These are phyloP conservation scores for Laetiporus sulphureus DNA, from an alignment of 1,284 basidiomycete genomes.

Conservation along the genomic window DNA sequence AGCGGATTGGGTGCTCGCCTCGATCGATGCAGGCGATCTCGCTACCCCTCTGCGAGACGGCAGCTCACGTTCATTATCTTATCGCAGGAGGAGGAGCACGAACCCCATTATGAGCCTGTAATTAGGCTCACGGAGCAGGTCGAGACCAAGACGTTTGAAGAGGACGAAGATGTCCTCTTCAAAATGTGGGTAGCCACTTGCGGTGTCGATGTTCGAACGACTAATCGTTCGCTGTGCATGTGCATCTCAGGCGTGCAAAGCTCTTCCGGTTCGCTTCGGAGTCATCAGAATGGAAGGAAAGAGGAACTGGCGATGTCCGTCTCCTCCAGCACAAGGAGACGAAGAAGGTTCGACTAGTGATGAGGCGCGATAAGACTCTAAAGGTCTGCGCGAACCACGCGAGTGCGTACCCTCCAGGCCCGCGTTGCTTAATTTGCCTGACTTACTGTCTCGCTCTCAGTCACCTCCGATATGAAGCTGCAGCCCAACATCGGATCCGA, in stretches of 20 bases:
- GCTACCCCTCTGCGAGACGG: conserved; percentile 6
- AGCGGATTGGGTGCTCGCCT: conserved; percentile 11
- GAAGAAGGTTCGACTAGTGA: conserved; percentile 93
- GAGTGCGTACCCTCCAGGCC: conserved; percentile 50
- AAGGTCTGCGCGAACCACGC: conserved; percentile 99
- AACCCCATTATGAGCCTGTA: conserved; percentile 94
- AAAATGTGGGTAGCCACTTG: conserved; percentile 75
- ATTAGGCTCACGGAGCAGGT: conserved; percentile 96
- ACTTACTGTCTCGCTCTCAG: conserved; percentile 40
- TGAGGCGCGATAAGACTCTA: conserved; percentile 99
- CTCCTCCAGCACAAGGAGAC: conserved; percentile 85
- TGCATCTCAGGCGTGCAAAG: conserved; percentile 81
- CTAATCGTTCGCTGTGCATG: conserved; percentile 4
- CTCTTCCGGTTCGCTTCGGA: conserved; percentile 91
- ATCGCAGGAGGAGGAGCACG: conserved; percentile 77
- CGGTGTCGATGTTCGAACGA: conserved; percentile 15
- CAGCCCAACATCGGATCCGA: conserved; percentile 99
- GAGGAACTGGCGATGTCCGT: conserved; percentile 90
- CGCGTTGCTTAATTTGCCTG: conserved; percentile 1
- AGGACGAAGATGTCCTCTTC: conserved; percentile 91
- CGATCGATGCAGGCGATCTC: conserved; percentile 24
- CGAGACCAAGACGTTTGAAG: conserved; percentile 92
- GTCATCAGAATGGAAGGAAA: conserved; percentile 93
- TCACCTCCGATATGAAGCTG: conserved; percentile 87
- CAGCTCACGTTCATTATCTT: conserved; percentile 9